Percentiles rank a stretch among this genome's conserved stretches.
Evolutionary conservation across 2,329 filamentous ascomycete species (phyloP).

Genomic region (Colletotrichum ledebouriae): DNA sequence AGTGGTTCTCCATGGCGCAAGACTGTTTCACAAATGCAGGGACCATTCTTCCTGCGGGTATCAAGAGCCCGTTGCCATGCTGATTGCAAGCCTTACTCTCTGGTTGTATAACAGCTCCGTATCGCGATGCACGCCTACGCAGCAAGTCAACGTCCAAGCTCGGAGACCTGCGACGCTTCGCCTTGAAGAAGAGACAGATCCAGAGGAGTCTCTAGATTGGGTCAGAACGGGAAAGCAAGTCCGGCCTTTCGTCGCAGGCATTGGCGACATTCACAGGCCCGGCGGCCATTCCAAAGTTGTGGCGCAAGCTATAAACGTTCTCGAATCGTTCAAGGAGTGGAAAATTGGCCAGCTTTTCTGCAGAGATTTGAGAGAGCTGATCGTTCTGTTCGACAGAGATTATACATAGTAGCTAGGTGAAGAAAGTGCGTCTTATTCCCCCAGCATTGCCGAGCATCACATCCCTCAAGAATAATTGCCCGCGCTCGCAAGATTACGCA

Average conservation of each 20-base stretch:
- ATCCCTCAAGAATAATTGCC: too few species aligned
- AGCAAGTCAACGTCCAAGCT: too few species aligned
- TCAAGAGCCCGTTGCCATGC: conserved; percentile 2
- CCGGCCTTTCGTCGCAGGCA: conserved; percentile 1
- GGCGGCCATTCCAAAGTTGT: conserved; percentile 3
- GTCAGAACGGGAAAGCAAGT: not conserved
- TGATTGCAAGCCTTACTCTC: not conserved
- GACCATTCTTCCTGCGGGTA: not conserved
- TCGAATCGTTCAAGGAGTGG: not conserved
- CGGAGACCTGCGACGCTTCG: not conserved
- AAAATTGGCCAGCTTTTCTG: conserved; percentile 2
- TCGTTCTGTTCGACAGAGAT: not conserved
- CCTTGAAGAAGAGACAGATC: not conserved
- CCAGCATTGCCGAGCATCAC: too few species aligned
- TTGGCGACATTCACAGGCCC: conserved; percentile 1
- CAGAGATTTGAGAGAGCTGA: not conserved
- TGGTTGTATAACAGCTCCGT: conserved; percentile 12
- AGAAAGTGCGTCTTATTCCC: too few species aligned
- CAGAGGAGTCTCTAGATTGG: not conserved
- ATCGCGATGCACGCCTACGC: not conserved
- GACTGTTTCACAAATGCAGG: not conserved
- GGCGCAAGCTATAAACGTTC: not conserved
- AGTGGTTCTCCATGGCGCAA: not conserved
- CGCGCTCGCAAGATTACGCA: not conserved
- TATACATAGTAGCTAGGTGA: not conserved